Conservation (phyloP, 306 rosid genomes). For the Sophora flavescens region DNA sequence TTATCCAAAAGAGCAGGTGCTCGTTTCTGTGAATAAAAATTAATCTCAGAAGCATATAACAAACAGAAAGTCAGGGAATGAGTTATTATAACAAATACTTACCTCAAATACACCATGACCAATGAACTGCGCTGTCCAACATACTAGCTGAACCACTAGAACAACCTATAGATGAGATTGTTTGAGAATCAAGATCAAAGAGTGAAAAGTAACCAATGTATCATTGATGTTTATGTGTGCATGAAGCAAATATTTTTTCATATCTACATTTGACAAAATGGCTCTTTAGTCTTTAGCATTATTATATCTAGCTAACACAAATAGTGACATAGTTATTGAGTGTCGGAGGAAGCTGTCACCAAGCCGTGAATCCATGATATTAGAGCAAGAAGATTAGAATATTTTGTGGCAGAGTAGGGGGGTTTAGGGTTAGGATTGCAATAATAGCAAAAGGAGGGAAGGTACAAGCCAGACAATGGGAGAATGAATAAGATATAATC, state of each 20-base stretch:
- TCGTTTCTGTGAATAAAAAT: conserved; percentile 58
- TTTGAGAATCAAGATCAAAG: conserved; percentile 20
- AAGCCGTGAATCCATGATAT: not conserved
- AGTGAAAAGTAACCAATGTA: conserved; percentile 7
- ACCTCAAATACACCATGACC: conserved; percentile 91
- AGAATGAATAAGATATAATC: not conserved
- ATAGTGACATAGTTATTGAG: not conserved
- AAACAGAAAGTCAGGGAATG: conserved; percentile 7
- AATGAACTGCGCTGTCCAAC: conserved; percentile 84
- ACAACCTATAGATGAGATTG: conserved; percentile 63
- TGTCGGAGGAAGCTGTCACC: not conserved
- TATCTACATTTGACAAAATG: not conserved
- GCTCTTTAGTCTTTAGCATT: not conserved
- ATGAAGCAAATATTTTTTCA: conserved; percentile 9
- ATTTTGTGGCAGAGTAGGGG: not conserved
- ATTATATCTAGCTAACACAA: not conserved
- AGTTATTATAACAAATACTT: conserved; percentile 18
- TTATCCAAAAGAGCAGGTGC: conserved; percentile 90
- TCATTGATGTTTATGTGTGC: conserved; percentile 12
- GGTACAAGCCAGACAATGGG: not conserved
- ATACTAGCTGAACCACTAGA: conserved; percentile 70
- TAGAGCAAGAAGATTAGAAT: not conserved
- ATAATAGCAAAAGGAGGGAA: not conserved
- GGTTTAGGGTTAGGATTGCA: not conserved
- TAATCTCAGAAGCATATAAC: conserved; percentile 3